These are phyloP conservation scores for Agastache rugosa DNA, from an alignment of 257 asterid species.

Conservation along the genomic window DNA sequence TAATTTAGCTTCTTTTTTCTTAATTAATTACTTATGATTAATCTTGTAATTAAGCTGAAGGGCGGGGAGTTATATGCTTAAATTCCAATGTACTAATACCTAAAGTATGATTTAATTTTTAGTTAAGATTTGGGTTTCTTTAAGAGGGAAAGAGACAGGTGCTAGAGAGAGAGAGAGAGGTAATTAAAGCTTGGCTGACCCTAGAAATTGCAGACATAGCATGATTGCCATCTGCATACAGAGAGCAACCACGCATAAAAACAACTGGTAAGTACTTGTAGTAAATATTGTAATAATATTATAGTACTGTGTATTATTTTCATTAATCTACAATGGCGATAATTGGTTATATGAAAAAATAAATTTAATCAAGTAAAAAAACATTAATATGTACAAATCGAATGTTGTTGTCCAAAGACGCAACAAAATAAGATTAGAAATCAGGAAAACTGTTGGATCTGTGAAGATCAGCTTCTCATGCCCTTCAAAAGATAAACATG, in stretches of 20 bases:
- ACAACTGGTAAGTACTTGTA: background rate
- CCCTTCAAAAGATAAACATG: conserved; percentile 14
- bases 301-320: background rate
- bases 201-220: conserved; percentile 43
- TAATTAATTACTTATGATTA: background rate
- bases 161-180: conserved; percentile 28
- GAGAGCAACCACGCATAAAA: conserved; percentile 38
- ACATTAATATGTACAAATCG: too few species aligned
- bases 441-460: conserved; percentile 36
- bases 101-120: conserved; percentile 22
- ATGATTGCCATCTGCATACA: conserved; percentile 41
- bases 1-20: conserved; percentile 13
- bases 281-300: background rate
- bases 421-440: conserved; percentile 15
- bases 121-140: conserved; percentile 38
- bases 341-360: background rate
- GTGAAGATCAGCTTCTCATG: conserved; percentile 23
- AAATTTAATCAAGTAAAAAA: too few species aligned
- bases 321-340: conserved; percentile 5
- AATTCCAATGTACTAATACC: conserved; percentile 18
- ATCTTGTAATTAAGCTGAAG: conserved; percentile 1
- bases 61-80: background rate
- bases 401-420: background rate
- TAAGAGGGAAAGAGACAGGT: conserved; percentile 42
- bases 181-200: conserved; percentile 43